These are phyloP conservation scores for Pythium phragmiticola DNA, from an alignment of 352 stramenopile genomes.

Conservation along the genomic window DNA sequence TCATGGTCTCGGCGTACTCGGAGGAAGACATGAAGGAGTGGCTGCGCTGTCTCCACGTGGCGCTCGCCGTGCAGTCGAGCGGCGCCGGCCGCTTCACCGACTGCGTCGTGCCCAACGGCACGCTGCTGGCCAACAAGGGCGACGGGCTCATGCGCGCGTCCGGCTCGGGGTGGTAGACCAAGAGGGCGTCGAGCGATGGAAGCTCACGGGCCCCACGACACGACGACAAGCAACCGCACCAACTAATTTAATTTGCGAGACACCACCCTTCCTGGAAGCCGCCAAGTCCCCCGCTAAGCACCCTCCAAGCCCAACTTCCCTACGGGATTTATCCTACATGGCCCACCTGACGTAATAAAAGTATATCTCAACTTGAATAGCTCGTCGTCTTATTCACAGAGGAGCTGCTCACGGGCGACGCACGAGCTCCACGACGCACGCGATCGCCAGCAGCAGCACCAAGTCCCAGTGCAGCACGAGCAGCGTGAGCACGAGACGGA, in stretches of 20 bases:
- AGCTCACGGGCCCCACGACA: neutral
- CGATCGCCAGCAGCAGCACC: slow-evolving; percentile 21
- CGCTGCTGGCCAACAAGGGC: slow-evolving; percentile 57
- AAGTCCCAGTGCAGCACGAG: slow-evolving; percentile 29
- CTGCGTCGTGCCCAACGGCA: slow-evolving; percentile 61
- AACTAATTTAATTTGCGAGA: slow-evolving; percentile 28
- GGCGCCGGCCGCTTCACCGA: slow-evolving; percentile 66
- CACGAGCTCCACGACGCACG: slow-evolving; percentile 14
- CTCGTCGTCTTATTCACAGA: too few species aligned
- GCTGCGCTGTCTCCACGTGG: slow-evolving; percentile 76
- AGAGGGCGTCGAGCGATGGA: neutral
- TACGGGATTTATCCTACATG: neutral
- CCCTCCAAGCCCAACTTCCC: neutral
- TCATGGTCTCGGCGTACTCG: slow-evolving; percentile 74
- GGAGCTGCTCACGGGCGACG: neutral
- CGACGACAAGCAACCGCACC: neutral
- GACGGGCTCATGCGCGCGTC: slow-evolving; percentile 56
- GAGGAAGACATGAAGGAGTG: slow-evolving; percentile 86
- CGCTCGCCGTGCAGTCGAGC: slow-evolving; percentile 50
- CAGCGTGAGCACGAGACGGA: neutral
- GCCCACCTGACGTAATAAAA: slow-evolving; percentile 2
- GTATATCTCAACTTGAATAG: too few species aligned
- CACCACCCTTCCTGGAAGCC: neutral
- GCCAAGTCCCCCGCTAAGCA: neutral
- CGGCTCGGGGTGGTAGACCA: slow-evolving; percentile 26